Conservation (phyloP, 2,329 filamentous ascomycete species). For the Fusarium nanum region DNA sequence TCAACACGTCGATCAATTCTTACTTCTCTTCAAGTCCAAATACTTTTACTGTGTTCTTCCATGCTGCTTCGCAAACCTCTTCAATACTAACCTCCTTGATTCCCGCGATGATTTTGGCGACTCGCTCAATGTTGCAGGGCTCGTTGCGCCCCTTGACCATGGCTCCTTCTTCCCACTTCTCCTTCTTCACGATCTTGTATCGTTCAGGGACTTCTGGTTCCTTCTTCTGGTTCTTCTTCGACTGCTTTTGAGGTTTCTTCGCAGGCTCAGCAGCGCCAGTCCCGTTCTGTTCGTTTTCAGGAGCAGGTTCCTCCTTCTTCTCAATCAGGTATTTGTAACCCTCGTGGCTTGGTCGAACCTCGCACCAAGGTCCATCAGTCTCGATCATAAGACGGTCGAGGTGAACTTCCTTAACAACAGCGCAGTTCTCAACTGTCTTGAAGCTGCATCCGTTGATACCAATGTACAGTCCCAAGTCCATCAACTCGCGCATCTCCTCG, state of each 20-base stretch:
- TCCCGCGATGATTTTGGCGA: constrained; percentile 88
- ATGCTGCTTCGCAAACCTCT: constrained; percentile 87
- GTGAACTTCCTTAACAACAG: constrained; percentile 82
- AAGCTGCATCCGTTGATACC: constrained; percentile 97
- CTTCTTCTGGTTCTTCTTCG: constrained; percentile 66
- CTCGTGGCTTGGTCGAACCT: constrained; percentile 89
- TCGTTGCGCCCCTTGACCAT: constrained; percentile 98
- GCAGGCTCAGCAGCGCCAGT: constrained; percentile 20
- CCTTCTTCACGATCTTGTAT: constrained; percentile 92
- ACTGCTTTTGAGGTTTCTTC: constrained; percentile 51
- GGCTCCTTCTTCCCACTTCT: constrained; percentile 86
- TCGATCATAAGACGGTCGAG: constrained; percentile 89
- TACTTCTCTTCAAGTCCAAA: constrained; percentile 71
- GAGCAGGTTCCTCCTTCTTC: constrained; percentile 47
- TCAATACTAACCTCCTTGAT: constrained; percentile 85
- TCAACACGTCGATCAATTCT: constrained; percentile 23
- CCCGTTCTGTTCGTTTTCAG: constrained; percentile 45
- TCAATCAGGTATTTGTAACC: constrained; percentile 76
- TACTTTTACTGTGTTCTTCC: constrained; percentile 83
- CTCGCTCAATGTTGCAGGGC: constrained; percentile 84
- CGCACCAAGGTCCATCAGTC: constrained; percentile 98
- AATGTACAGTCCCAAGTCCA: constrained; percentile 85
- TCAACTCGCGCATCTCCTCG: constrained; percentile 84
- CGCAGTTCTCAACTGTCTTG: constrained; percentile 92
- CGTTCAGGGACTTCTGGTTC: constrained; percentile 75